Evolutionary conservation across 495 filamentous ascomycete genomes (phyloP).

Genomic region (Lophiostoma macrostomum): DNA sequence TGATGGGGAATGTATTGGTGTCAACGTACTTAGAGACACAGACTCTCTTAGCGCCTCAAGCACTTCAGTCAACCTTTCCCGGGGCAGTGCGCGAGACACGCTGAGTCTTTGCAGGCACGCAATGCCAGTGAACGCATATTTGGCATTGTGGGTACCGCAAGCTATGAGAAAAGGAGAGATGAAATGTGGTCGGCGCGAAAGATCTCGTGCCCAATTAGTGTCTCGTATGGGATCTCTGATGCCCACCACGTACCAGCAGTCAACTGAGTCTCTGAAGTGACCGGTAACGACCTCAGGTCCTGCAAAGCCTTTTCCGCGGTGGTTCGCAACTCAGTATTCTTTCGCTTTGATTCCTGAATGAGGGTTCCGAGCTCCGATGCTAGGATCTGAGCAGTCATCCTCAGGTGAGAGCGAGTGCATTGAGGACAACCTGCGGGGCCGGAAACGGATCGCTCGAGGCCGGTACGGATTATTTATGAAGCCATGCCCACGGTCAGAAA

Average conservation of each 20-base stretch:
- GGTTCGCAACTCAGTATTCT: conserved; percentile 82
- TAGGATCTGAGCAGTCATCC: conserved; percentile 91
- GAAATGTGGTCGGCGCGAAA: conserved; percentile 75
- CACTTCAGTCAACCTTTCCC: conserved; percentile 71
- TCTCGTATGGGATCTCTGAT: conserved; percentile 26
- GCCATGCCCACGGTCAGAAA: conserved; percentile 12
- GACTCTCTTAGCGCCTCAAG: conserved; percentile 83
- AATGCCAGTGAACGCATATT: conserved; percentile 80
- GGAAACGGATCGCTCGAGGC: background rate
- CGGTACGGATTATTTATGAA: background rate
- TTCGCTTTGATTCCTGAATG: conserved; percentile 92
- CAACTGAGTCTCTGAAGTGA: conserved; percentile 77
- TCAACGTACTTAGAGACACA: conserved; percentile 55
- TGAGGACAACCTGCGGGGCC: too few relatives aligned
- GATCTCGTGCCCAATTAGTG: conserved; percentile 57
- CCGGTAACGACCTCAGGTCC: conserved; percentile 77
- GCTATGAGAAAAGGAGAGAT: conserved; percentile 90
- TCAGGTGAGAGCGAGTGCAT: conserved; percentile 34
- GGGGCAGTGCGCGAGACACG: conserved; percentile 71
- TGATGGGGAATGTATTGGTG: background rate
- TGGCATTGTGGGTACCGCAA: conserved; percentile 82
- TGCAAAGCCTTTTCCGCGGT: conserved; percentile 91
- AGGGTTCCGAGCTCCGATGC: conserved; percentile 85
- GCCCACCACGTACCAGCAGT: conserved; percentile 63
- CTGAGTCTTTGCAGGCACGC: conserved; percentile 86